These are phyloP conservation scores for Actinomucor elegans DNA, from an alignment of 371 early-diverging fungal genomes.

Conservation along the genomic window DNA sequence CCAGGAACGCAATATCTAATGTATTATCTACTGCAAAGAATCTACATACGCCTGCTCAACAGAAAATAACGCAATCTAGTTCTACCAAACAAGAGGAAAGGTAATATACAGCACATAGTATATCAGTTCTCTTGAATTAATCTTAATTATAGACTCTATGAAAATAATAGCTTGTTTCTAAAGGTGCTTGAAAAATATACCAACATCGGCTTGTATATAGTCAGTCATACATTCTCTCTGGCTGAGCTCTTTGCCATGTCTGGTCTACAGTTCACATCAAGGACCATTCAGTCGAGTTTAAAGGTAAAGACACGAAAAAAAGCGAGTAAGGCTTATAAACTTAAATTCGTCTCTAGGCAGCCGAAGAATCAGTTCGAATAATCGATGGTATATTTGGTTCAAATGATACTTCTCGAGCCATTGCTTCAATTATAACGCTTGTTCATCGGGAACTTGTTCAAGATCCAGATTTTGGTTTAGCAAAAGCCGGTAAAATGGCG, in stretches of 20 bases:
- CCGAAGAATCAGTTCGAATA: conserved; percentile 86
- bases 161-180: conserved; percentile 37
- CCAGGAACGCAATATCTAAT: conserved; percentile 49
- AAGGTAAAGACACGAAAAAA: conserved; percentile 34
- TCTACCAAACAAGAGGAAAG: not conserved
- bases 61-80: not conserved
- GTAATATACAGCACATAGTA: not conserved
- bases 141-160: not conserved
- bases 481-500: conserved; percentile 59
- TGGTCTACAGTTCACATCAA: conserved; percentile 72
- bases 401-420: conserved; percentile 83
- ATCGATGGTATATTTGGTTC: conserved; percentile 87
- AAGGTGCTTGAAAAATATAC: conserved; percentile 65
- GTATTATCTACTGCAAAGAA: conserved; percentile 53
- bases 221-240: conserved; percentile 68
- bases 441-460: conserved; percentile 66
- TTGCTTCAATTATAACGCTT: conserved; percentile 75
- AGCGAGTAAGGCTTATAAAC: not conserved
- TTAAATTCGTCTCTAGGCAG: conserved; percentile 50
- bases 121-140: not conserved
- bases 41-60: conserved; percentile 23
- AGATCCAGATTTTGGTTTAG: conserved; percentile 60
- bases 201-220: conserved; percentile 57
- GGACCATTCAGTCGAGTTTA: conserved; percentile 66
- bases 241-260: conserved; percentile 75